Conservation (phyloP, 139 green algal genomes). For the Ettlia oleoabundans region DNA sequence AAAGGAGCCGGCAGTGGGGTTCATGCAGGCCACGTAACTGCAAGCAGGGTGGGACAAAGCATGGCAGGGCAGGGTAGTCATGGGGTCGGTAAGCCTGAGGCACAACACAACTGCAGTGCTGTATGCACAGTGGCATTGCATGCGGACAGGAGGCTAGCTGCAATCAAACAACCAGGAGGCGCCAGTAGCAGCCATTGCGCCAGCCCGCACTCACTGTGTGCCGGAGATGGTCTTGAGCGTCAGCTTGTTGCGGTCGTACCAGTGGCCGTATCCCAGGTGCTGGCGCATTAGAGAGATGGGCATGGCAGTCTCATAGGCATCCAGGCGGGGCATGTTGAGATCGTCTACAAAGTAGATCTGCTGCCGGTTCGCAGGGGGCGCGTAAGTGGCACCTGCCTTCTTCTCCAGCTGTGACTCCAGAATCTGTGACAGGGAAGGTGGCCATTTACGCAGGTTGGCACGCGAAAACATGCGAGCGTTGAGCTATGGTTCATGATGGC, state of each 20-base stretch:
- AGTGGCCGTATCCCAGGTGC: constrained; percentile 92
- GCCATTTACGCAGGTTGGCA: neutral
- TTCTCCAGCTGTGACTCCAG: constrained; percentile 91
- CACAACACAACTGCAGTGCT: neutral
- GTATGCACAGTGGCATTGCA: too few relatives aligned
- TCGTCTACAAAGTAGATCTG: constrained; percentile 95
- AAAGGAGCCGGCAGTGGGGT: constrained; percentile 90
- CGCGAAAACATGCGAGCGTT: too few relatives aligned
- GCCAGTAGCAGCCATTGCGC: too few relatives aligned
- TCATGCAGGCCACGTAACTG: constrained; percentile 87
- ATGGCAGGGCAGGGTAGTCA: neutral
- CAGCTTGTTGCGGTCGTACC: constrained; percentile 90
- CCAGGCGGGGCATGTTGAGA: constrained; percentile 91
- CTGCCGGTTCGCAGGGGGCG: constrained; percentile 82
- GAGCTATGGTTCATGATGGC: too few relatives aligned
- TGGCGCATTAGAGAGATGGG: constrained; percentile 91
- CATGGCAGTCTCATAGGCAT: constrained; percentile 92
- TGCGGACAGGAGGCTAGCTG: too few relatives aligned
- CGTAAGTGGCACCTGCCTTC: constrained; percentile 90
- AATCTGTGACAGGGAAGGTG: constrained; percentile 48
- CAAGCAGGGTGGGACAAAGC: neutral
- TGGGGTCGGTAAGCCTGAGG: neutral
- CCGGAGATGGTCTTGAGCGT: constrained; percentile 93
- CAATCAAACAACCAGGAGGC: neutral
- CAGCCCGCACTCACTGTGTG: constrained; percentile 73